Evolutionary conservation across 2,329 filamentous ascomycete species (phyloP).

Genomic region (Lomentospora prolificans): DNA sequence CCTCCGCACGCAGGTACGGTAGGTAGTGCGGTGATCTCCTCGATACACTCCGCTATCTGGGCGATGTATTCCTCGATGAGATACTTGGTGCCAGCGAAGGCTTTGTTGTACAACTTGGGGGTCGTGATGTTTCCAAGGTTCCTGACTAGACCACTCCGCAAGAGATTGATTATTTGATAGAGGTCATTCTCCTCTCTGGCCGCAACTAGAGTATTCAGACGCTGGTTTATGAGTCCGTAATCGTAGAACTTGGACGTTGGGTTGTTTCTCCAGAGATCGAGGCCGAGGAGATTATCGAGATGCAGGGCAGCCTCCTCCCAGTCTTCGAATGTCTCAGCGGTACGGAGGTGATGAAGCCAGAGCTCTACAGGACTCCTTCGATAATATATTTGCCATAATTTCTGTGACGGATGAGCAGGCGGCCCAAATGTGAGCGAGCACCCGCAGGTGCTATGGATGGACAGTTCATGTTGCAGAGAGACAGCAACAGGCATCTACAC

Average conservation of each 20-base stretch:
- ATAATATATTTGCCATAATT: conserved; percentile 43
- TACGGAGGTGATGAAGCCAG: conserved; percentile 54
- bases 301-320: conserved; percentile 79
- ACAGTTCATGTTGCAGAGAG: background rate
- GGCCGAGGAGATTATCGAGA: conserved; percentile 71
- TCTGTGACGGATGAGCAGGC: background rate
- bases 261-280: conserved; percentile 79
- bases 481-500: conserved; percentile 11
- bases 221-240: conserved; percentile 71
- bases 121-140: conserved; percentile 83
- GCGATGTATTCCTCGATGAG: conserved; percentile 87
- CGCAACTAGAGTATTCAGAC: conserved; percentile 59
- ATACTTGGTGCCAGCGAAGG: conserved; percentile 81
- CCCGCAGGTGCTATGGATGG: background rate
- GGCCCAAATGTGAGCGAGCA: no score
- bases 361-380: conserved; percentile 54
- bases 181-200: conserved; percentile 65
- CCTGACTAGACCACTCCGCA: conserved; percentile 69
- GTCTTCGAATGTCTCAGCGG: conserved; percentile 66
- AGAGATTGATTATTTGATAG: conserved; percentile 63
- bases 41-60: conserved; percentile 70
- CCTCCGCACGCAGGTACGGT: conserved; percentile 32
- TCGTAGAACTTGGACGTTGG: conserved; percentile 76
- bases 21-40: conserved; percentile 61
- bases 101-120: conserved; percentile 70